Base-by-base conservation (phyloP, 257 asterid genomes). In the Forsythia suspensa region DNA sequence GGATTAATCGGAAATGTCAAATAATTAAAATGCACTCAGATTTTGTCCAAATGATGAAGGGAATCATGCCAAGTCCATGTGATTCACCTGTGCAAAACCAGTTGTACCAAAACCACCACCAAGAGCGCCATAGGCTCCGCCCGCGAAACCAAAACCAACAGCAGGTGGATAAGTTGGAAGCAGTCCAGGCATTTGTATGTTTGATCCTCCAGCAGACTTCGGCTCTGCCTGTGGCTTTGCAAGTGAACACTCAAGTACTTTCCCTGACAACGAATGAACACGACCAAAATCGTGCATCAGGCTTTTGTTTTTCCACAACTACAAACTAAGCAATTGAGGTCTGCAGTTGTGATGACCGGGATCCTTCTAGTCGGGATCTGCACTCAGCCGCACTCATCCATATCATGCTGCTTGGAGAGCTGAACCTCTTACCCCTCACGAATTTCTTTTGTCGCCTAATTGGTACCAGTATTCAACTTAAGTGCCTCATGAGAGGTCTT, bases 221-320 rank as follows among this genome's bases (percentile, higher is more conserved):
- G 90, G 97, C 71, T 95, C 99, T 7, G 91, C 90, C 90, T 92
- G 99, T 75, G 99, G 99, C 88, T 93, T 95, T 65, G 99, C 98
- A 75, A 95, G 96, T 43, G 99, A 95, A 88, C 99, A 95, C 79
- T 93, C 97, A 85, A 95, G 80, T 51, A 87, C 88, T 87, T 92
- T 96, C 75, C 99, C 99, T 95, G 84, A 70, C 76, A 85, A 74
- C 18, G 8, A 63, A 63, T 63, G 40, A 24, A 29, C 40, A 63
- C 40, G 2, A 34, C 38, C 38, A 63, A 63, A 63, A 63, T 63
- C 39, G 29, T 12, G 40, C 39, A 63, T 63, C 12, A 24, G 40
- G 18, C 24, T 63, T 63, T 63, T 63, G 37, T 9, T 11, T 59
- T 59, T 59, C 36, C 4, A 8, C 34, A 59, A 12, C 59, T 3